Base-by-base conservation (phyloP, 495 filamentous ascomycete species). In the Podospora conica region DNA sequence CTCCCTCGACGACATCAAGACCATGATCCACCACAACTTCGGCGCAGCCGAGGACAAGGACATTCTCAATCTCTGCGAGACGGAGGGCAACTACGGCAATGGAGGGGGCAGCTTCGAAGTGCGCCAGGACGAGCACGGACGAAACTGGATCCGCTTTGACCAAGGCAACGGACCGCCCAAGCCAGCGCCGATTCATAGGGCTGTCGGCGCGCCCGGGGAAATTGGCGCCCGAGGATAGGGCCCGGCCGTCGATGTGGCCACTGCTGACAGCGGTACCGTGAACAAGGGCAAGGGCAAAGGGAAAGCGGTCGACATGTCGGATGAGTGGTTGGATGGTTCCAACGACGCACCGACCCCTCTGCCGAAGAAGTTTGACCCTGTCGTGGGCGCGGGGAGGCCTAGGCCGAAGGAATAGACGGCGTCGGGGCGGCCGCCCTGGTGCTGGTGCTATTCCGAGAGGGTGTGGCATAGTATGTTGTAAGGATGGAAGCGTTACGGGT, bases 51-150 rank as follows among this genome's bases (percentile, higher is more conserved):
- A 79, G 3, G 79, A 90, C 60, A 79, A 85, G 28, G 93, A 96
- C 68, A 82, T 98, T 75, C 81, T 92, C n/a, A 89, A 91, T 58
- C 91, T 96, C 64, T 94, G 90, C 75, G 93, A 97, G 67, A 96
- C 93, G 1, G 89, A 95, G 73, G 95, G 95, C 65, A 96, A 91
- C 70, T 72, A 80, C 0, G 85, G 89, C 58, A 98, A 98, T 68
- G 95, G 95, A 61, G 95, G 95, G 61, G 95, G 95, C 21, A 88
- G 82, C 54, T 96, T 98, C 74, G 84, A 82, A 24, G 80, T 89
- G 58, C 82, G 83, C 53, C 82, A 85, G 54, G 82, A 77, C 24
- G 78, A 71, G 9, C 29, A 61, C 2, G 69, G 60, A 3, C 78
- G 79, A 27, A 79, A 77, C 31, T 79, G 84, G 53, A 88, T 96